Evolutionary conservation across 176 grass and related monocot species (phyloP).

Genomic region (Ananas comosus): DNA sequence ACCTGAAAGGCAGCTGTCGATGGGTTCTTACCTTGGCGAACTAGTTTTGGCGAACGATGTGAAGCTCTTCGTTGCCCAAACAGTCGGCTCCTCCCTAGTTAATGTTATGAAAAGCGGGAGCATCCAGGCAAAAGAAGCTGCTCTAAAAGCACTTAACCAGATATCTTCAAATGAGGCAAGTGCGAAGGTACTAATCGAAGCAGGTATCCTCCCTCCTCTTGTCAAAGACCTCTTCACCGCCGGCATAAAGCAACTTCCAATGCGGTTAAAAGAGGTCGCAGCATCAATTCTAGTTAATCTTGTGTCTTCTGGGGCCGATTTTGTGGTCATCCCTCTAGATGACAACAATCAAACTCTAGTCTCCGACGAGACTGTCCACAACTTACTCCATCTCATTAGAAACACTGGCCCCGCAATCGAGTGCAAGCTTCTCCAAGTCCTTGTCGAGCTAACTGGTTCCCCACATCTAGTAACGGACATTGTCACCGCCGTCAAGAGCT

Average conservation of each 20-base stretch:
- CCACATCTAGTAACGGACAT: slow-evolving; percentile 26
- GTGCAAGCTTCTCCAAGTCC: slow-evolving; percentile 58
- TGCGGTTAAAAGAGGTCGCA: slow-evolving; percentile 68
- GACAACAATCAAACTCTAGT: slow-evolving; percentile 33
- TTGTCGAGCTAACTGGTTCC: slow-evolving; percentile 62
- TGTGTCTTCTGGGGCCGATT: slow-evolving; percentile 32
- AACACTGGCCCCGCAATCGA: slow-evolving; percentile 64
- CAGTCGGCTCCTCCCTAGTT: slow-evolving; percentile 47
- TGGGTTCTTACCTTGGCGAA: slow-evolving; percentile 65
- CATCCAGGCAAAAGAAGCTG: slow-evolving; percentile 51
- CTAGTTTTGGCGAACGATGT: slow-evolving; percentile 57
- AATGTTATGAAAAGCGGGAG: slow-evolving; percentile 39
- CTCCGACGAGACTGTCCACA: slow-evolving; percentile 60
- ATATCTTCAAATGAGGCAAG: slow-evolving; percentile 65
- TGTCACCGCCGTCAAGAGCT: slow-evolving; percentile 59
- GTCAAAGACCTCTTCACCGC: slow-evolving; percentile 56
- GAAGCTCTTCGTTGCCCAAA: slow-evolving; percentile 58
- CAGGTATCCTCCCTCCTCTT: slow-evolving; percentile 62
- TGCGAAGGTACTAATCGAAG: slow-evolving; percentile 50
- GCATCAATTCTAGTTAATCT: slow-evolving; percentile 72
- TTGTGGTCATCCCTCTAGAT: slow-evolving; percentile 42
- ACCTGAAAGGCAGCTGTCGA: slow-evolving; percentile 46
- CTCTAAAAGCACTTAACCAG: slow-evolving; percentile 57
- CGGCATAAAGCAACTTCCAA: slow-evolving; percentile 46
- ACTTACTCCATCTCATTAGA: slow-evolving; percentile 73